Percentiles rank a stretch among this genome's conserved stretches.
These are phyloP conservation scores for Plantago lanceolata DNA, from an alignment of 305 asterid genomes.

Conservation along the genomic window DNA sequence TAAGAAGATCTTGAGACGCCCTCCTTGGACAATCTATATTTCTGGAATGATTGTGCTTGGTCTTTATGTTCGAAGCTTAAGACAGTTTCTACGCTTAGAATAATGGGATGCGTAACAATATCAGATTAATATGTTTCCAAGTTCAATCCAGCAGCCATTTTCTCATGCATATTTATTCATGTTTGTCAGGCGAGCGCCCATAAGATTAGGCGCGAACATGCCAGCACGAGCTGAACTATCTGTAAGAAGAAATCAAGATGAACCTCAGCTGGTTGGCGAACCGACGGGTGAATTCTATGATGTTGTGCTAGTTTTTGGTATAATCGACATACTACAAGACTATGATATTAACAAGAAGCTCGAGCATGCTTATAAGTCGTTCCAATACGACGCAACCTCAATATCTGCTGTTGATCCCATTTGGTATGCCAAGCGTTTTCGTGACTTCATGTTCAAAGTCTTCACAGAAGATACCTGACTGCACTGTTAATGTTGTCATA, in stretches of 20 bases:
- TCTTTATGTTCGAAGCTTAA: constrained; percentile 8
- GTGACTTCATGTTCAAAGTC: constrained; percentile 67
- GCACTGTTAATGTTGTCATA: constrained; percentile 15
- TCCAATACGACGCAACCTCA: constrained; percentile 73
- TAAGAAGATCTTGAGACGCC: neutral
- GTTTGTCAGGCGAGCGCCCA: constrained; percentile 39
- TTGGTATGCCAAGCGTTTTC: constrained; percentile 79
- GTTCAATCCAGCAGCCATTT: neutral
- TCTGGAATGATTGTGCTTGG: neutral
- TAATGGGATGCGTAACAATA: neutral
- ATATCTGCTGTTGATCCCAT: constrained; percentile 96
- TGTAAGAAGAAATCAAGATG: constrained; percentile 43
- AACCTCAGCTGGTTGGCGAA: constrained; percentile 66
- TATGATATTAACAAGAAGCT: constrained; percentile 92
- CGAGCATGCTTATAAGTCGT: constrained; percentile 92
- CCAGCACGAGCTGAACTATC: constrained; percentile 78
- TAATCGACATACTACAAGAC: constrained; percentile 90
- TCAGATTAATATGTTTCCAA: neutral
- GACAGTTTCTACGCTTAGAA: neutral
- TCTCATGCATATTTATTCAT: constrained; percentile 1
- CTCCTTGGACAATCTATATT: neutral
- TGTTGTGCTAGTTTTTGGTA: constrained; percentile 86
- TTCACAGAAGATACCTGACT: constrained; percentile 57
- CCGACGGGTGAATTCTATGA: constrained; percentile 68
- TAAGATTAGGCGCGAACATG: constrained; percentile 59